phyloP scores from a whole-genome alignment of 352 stramenopile species.

The Globisporangium barbulae region DNA sequence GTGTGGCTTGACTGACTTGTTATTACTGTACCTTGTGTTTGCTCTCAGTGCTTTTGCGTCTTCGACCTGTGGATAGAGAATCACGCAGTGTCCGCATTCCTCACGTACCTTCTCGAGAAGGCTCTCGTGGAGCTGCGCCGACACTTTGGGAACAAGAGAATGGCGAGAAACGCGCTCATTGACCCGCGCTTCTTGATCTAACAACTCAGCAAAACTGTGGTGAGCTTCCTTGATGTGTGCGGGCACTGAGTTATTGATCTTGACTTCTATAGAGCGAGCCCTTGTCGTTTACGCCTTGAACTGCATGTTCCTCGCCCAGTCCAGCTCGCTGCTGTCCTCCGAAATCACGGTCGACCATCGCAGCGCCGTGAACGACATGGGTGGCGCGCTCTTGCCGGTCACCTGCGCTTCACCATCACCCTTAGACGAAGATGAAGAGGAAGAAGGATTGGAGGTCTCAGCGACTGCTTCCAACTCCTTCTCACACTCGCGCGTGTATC shows the following conservation, averaged over 20 bases:
- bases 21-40: background rate
- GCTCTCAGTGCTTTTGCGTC: constrained; percentile 55
- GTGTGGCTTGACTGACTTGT: constrained; percentile 12
- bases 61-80: constrained; percentile 67
- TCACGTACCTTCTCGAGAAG: constrained; percentile 56
- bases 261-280: constrained; percentile 6
- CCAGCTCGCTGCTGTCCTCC: constrained; percentile 81
- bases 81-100: constrained; percentile 57
- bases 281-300: constrained; percentile 36
- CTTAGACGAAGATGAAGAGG: background rate
- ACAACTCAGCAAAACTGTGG: constrained; percentile 14
- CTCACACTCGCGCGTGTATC: constrained; percentile 50
- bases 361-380: constrained; percentile 58
- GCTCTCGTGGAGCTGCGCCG: constrained; percentile 33
- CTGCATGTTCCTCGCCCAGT: constrained; percentile 72
- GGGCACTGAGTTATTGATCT: background rate
- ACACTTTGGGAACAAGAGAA: constrained; percentile 41
- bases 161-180: constrained; percentile 55
- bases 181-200: constrained; percentile 72
- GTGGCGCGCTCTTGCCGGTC: constrained; percentile 16
- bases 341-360: constrained; percentile 78
- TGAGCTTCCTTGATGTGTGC: background rate
- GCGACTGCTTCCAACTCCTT: constrained; percentile 32
- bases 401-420: constrained; percentile 18
- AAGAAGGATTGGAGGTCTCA: background rate